Evolutionary conservation across 495 filamentous ascomycete species (phyloP).

Genomic region (Cryomyces minteri): DNA sequence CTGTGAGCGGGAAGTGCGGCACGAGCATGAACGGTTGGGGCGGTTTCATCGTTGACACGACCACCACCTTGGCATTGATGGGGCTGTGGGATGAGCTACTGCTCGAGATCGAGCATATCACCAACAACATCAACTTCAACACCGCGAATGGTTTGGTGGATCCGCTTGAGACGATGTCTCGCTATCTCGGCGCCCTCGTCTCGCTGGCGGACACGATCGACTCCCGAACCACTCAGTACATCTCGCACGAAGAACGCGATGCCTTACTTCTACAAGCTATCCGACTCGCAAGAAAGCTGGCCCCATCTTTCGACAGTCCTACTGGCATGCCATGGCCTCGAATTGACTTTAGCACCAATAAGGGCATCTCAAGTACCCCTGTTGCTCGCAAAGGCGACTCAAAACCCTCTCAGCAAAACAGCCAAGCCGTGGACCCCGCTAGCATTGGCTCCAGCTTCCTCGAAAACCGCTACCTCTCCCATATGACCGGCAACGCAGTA

Average conservation of each 20-base stretch:
- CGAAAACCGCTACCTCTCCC: slow-evolving; percentile 12
- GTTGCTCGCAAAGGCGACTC: slow-evolving; percentile 4
- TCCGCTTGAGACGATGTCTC: slow-evolving; percentile 17
- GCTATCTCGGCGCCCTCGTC: slow-evolving; percentile 16
- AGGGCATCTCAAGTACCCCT: neutral
- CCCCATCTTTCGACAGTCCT: slow-evolving; percentile 15
- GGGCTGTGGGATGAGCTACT: slow-evolving; percentile 16
- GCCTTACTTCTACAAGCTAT: slow-evolving; percentile 12
- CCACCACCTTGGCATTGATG: slow-evolving; percentile 18
- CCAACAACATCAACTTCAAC: slow-evolving; percentile 12
- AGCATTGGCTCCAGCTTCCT: slow-evolving; percentile 14
- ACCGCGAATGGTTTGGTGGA: slow-evolving; percentile 12
- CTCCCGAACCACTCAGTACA: slow-evolving; percentile 9
- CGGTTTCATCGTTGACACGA: slow-evolving; percentile 17
- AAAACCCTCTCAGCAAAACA: neutral
- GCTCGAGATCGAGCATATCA: slow-evolving; percentile 12
- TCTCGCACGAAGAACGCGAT: slow-evolving; percentile 6
- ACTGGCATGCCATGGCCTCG: slow-evolving; percentile 18
- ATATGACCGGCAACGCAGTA: slow-evolving; percentile 9
- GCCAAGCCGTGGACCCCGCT: slow-evolving; percentile 7
- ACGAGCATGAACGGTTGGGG: slow-evolving; percentile 18
- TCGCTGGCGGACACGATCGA: slow-evolving; percentile 15
- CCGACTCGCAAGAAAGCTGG: slow-evolving; percentile 12
- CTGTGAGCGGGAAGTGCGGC: slow-evolving; percentile 9
- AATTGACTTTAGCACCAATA: slow-evolving; percentile 11